Conservation (phyloP, 352 stramenopile genomes). For the Globisporangium spiculum region DNA sequence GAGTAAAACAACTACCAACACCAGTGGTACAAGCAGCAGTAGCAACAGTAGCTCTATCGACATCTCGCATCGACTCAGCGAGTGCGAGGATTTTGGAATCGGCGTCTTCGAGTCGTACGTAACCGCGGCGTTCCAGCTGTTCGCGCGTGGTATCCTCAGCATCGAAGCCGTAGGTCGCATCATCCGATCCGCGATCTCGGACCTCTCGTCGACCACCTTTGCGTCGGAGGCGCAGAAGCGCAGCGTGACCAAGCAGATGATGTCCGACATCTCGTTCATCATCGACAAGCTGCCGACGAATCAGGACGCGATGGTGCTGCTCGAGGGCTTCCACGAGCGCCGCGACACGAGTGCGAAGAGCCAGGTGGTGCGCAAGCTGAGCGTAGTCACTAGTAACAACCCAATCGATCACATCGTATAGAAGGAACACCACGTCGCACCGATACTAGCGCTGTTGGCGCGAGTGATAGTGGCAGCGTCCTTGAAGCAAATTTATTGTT, state of each 20-base stretch:
- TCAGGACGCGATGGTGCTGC: conserved; percentile 14
- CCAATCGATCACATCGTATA: conserved; percentile 3
- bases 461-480: not conserved
- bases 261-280: conserved; percentile 14
- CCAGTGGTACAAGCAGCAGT: not conserved
- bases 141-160: conserved; percentile 4
- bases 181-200: conserved; percentile 11
- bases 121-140: conserved; percentile 15
- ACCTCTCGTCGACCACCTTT: conserved; percentile 15
- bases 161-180: conserved; percentile 14
- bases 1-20: not conserved
- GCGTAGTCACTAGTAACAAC: not conserved
- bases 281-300: conserved; percentile 16
- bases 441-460: not conserved
- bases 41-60: not conserved
- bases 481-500: not conserved
- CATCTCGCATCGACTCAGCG: not conserved
- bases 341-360: not conserved
- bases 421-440: not conserved
- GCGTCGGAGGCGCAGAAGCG: conserved; percentile 16
- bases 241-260: conserved; percentile 16
- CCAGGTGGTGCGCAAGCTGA: conserved; percentile 3
- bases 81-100: conserved; percentile 8
- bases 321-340: conserved; percentile 15
- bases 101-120: conserved; percentile 21